These are phyloP conservation scores for Oxyria digyna DNA, from an alignment of 148 eudicot genomes.

Conservation along the genomic window DNA sequence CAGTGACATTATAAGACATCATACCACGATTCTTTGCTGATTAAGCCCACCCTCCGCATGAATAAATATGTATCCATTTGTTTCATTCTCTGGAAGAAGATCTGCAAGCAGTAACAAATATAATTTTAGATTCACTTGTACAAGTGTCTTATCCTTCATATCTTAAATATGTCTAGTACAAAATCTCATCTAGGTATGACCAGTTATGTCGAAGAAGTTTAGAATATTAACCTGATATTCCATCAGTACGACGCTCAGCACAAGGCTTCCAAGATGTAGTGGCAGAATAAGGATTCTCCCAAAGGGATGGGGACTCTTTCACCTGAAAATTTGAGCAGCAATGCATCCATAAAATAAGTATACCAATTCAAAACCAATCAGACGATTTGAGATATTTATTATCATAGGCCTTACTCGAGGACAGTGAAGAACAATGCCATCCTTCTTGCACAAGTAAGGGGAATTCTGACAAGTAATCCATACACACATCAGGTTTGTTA, in stretches of 20 bases:
- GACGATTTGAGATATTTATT: not conserved
- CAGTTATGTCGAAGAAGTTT: not conserved
- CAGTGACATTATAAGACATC: conserved; percentile 8
- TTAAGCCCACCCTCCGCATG: conserved; percentile 99
- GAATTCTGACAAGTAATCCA: conserved; percentile 50
- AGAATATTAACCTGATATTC: conserved; percentile 44
- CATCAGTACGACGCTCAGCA: conserved; percentile 59
- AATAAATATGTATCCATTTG: conserved; percentile 92
- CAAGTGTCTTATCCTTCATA: not conserved
- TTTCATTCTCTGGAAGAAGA: conserved; percentile 78
- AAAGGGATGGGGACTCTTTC: conserved; percentile 70
- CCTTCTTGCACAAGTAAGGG: conserved; percentile 90
- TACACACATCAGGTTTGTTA: conserved; percentile 3
- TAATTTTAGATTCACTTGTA: not conserved
- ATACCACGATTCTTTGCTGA: conserved; percentile 98
- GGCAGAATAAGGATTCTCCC: conserved; percentile 95
- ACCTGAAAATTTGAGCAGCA: conserved; percentile 33
- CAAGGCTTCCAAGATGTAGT: conserved; percentile 97
- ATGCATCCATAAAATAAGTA: not conserved
- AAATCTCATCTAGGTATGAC: not conserved
- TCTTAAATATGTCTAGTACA: not conserved
- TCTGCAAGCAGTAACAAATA: conserved; percentile 31
- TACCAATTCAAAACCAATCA: conserved; percentile 1
- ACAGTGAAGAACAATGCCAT: conserved; percentile 75
- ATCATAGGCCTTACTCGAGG: conserved; percentile 54